Base-by-base conservation (phyloP, 2,329 filamentous ascomycete genomes). In the Alternaria postmessia region DNA sequence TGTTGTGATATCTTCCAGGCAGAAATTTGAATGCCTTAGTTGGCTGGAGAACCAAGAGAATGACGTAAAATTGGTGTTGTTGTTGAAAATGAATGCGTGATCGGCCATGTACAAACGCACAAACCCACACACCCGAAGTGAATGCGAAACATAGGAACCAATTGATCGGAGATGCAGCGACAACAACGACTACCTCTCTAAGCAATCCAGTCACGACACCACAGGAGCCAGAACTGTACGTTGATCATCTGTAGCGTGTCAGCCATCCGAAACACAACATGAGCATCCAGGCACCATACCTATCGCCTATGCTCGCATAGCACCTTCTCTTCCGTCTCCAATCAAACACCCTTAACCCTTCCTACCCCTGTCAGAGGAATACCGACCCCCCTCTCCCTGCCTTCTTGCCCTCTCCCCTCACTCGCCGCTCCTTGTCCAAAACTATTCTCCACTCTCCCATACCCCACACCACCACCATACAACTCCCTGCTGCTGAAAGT, bases 281-380 rank as follows among this genome's bases (percentile, higher is more conserved):
- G 16, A 36, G 16, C 7, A 38, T n/a, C 14, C 16, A 9, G 1
- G 5, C n/a, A 20, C n/a, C 38, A 39, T 39, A 18, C 9, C 38
- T 9, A 20, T 5, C 1, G 5, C 7, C 32, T 14, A n/a, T 36
- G 12, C 14, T 36, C 36, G n/a, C 36, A 38, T 18, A 18, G 8
- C n/a, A 26, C 12, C 12, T 22, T 8, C 5, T 30, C 14, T 3
- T 16, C 22, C n/a, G 26, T 20, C n/a, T 12, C 36, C 8, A 8
- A 20, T 22, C n/a, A 44, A 4, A 71, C 11, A 0, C 67, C 68
- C 54, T 69, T 69, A 2, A 69, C 49, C 44, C 61, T 63, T 32
- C 68, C 67, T 54, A 52, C 6, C 32, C 66, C 68, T 51, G 54
- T 63, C n/a, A 48, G 20, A 14, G 64, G 60, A 58, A 69, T n/a